Evolutionary conservation across 2,329 filamentous ascomycete species (phyloP).

Genomic region (Helminthosporium solani): DNA sequence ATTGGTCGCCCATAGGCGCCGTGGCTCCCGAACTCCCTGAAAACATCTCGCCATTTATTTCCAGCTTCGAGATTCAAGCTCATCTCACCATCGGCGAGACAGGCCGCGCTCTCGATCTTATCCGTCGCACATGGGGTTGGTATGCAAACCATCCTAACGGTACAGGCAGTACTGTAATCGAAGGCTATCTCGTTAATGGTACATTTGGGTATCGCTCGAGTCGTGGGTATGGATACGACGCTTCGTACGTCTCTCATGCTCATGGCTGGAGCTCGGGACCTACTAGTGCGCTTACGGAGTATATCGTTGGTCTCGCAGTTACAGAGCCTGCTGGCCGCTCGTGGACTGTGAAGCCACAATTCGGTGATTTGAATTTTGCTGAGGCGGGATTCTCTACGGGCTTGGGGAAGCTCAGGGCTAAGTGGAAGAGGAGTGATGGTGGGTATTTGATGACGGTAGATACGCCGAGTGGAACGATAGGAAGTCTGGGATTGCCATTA

Average conservation of each 20-base stretch:
- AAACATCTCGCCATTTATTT: constrained; percentile 61
- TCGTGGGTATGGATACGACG: constrained; percentile 54
- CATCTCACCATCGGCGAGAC: constrained; percentile 54
- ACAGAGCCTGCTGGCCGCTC: constrained; percentile 41
- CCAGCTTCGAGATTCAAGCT: constrained; percentile 60
- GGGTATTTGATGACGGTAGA: constrained; percentile 20
- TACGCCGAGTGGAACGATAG: constrained; percentile 34
- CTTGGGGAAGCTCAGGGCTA: constrained; percentile 46
- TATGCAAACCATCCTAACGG: constrained; percentile 59
- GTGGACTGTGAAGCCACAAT: constrained; percentile 49
- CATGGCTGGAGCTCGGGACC: constrained; percentile 47
- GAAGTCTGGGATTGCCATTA: constrained; percentile 29
- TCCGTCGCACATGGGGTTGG: constrained; percentile 61
- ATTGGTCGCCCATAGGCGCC: constrained; percentile 59
- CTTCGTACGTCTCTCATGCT: constrained; percentile 45
- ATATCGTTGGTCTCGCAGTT: constrained; percentile 48
- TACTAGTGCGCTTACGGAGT: constrained; percentile 40
- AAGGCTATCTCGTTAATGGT: constrained; percentile 59
- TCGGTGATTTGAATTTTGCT: constrained; percentile 46
- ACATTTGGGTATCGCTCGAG: constrained; percentile 58
- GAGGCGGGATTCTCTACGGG: constrained; percentile 50
- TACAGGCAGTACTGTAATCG: constrained; percentile 60
- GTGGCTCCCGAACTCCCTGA: constrained; percentile 58
- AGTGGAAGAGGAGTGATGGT: constrained; percentile 29
- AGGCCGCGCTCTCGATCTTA: constrained; percentile 56